Evolutionary conservation across 2,329 filamentous ascomycete species (phyloP), one percentile per base, ranked within the genome.

Genomic region (Monilinia aucupariae): DNA sequence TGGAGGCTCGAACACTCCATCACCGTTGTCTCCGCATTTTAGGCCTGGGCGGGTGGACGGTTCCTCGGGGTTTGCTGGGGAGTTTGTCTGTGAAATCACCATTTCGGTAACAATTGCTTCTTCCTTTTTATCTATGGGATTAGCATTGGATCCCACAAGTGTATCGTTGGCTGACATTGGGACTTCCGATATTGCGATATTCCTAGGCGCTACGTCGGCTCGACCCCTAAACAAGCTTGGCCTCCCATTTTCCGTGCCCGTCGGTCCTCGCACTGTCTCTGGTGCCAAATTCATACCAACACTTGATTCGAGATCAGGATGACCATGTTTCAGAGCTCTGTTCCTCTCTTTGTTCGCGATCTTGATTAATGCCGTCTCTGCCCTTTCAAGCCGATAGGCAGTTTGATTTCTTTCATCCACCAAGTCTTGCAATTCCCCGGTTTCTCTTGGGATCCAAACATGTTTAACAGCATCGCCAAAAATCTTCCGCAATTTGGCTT

Each of bases 381-480:
- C 85, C 13, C 71, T 80, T 71, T 89, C 86, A 1, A 89, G 78
- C 69, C 85, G 83, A 75, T 84, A 79, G 2, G 85, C 82, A 6
- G 79, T 79, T 64, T 79, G 77, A 67, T 87, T 80, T 47, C 86
- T 79, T 49, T 85, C 80, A 27, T 82, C 78, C 20, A 88, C 85
- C 66, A 84, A 78, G 1, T 86, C 79, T 61, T 84, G 79, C 20
- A 89, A 74, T 53, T 86, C 80, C 49, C 81, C 79, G 7, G 79
- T 81, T 66, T 87, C 82, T 4, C 81, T 83, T 2, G 81, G 80
- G 34, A 88, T 77, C 86, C 86, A 89, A 30, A 87, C 76, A 66
- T 84, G 84, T 69, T 85, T 83, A 25, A 88, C 82, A 62, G 82
- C 80, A 27, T 82, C 76, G 17, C 85, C 85, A 66, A 88, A 87